A percentile compares a stretch with the other conserved stretches of the same genome.
Conservation (phyloP, 768 basidiomycete genomes). For the Collybiopsis luxurians region DNA sequence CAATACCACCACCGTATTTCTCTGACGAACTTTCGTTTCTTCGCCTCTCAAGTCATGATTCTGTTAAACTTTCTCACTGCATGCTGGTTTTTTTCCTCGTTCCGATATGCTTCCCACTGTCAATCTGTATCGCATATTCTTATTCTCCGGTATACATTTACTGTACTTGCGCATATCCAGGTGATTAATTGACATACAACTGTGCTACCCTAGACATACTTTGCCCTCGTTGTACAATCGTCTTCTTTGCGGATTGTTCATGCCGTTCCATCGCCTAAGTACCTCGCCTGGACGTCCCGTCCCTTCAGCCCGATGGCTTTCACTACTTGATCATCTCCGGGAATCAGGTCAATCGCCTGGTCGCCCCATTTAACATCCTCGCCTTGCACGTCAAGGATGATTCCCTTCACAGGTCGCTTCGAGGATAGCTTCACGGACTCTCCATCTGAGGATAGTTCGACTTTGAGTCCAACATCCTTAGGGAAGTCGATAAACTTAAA, state of each 20-base stretch:
- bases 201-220: no score
- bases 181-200: constrained; percentile 8
- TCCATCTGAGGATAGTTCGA: constrained; percentile 48
- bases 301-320: constrained; percentile 64
- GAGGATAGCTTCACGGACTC: constrained; percentile 57
- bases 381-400: constrained; percentile 79
- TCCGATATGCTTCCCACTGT: constrained; percentile 10
- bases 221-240: no score
- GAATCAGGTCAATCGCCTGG: constrained; percentile 88
- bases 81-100: neutral
- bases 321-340: constrained; percentile 77
- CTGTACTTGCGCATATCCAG: constrained; percentile 2
- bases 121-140: constrained; percentile 24
- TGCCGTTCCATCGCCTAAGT: constrained; percentile 73
- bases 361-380: constrained; percentile 78
- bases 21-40: constrained; percentile 19
- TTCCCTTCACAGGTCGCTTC: constrained; percentile 78
- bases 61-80: constrained; percentile 9
- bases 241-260: no score
- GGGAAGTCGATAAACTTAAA: constrained; percentile 92
- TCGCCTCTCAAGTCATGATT: constrained; percentile 18
- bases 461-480: constrained; percentile 55
- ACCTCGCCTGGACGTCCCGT: constrained; percentile 61
- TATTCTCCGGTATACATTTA: constrained; percentile 16
- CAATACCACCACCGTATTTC: neutral